Evolutionary conservation across 1,139 yeast species (phyloP).

Genomic region (Geotrichum klebahnii): DNA sequence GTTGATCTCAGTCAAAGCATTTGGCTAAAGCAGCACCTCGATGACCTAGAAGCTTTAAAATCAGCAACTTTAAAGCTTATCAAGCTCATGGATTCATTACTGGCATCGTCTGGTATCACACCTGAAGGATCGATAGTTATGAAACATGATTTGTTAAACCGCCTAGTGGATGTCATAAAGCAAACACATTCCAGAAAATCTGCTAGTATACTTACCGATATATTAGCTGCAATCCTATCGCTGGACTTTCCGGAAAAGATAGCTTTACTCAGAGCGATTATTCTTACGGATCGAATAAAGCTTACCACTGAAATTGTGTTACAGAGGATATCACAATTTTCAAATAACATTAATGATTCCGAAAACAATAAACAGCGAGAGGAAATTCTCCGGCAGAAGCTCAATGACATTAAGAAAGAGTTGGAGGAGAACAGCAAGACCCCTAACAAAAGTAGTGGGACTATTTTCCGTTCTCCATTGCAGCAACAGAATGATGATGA

Average conservation of each 20-base stretch:
- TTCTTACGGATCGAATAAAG: conserved; percentile 32
- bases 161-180: conserved; percentile 12
- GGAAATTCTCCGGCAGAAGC: conserved; percentile 31
- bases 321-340: conserved; percentile 25
- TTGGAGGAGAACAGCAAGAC: conserved; percentile 30
- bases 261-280: conserved; percentile 32
- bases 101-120: too few relatives aligned
- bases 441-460: conserved; percentile 1
- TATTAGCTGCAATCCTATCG: conserved; percentile 39
- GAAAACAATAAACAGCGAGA: conserved; percentile 32
- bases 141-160: too few relatives aligned
- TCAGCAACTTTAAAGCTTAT: conserved; percentile 11
- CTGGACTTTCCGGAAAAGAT: conserved; percentile 35
- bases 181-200: conserved; percentile 26
- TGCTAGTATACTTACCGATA: conserved; percentile 38
- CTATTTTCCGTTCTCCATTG: conserved; percentile 1
- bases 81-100: conserved; percentile 8
- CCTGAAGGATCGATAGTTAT: too few relatives aligned
- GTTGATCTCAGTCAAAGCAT: too few relatives aligned
- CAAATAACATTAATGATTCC: conserved; percentile 29
- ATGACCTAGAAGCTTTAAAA: conserved; percentile 13
- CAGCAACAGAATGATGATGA: conserved; percentile 29
- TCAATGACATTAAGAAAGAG: conserved; percentile 31
- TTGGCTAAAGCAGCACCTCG: conserved; percentile 13
- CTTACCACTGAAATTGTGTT: conserved; percentile 31